Evolutionary conservation across 2,329 filamentous ascomycete genomes (phyloP).

Genomic region (Microdochium nivale): DNA sequence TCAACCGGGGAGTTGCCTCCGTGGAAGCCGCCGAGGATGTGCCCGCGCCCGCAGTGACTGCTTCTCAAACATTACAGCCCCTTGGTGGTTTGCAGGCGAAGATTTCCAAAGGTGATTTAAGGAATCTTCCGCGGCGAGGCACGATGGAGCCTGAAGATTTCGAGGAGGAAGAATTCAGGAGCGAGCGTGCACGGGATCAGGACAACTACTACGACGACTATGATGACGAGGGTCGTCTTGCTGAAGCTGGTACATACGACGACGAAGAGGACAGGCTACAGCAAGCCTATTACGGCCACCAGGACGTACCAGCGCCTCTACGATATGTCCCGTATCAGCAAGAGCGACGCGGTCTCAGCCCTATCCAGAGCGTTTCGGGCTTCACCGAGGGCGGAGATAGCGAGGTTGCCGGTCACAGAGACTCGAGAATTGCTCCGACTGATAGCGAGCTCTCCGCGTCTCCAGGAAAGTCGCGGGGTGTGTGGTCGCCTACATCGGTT

Average conservation of each 20-base stretch:
- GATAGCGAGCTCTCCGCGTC: slow-evolving; percentile 47
- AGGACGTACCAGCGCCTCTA: slow-evolving; percentile 55
- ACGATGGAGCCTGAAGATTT: slow-evolving; percentile 33
- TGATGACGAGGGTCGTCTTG: slow-evolving; percentile 29
- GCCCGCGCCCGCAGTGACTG: slow-evolving; percentile 51
- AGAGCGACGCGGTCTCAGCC: slow-evolving; percentile 68
- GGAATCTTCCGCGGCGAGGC: slow-evolving; percentile 41
- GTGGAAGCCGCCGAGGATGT: slow-evolving; percentile 43
- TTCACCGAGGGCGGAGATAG: slow-evolving; percentile 61
- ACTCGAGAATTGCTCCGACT: slow-evolving; percentile 43
- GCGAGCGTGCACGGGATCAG: slow-evolving; percentile 22
- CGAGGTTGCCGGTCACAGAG: slow-evolving; percentile 45
- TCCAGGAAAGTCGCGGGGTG: slow-evolving; percentile 41
- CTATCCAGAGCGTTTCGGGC: slow-evolving; percentile 87
- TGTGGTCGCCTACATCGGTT: slow-evolving; percentile 48
- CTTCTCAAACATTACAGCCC: slow-evolving; percentile 42
- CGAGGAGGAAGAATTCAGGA: slow-evolving; percentile 37
- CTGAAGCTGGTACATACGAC: slow-evolving; percentile 26
- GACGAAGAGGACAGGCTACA: slow-evolving; percentile 29
- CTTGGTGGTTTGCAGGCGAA: slow-evolving; percentile 62
- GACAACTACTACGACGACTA: slow-evolving; percentile 32
- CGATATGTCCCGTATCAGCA: slow-evolving; percentile 62
- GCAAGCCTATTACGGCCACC: slow-evolving; percentile 42
- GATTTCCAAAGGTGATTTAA: slow-evolving; percentile 50
- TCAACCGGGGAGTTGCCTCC: slow-evolving; percentile 53